Conservation (phyloP, 2,329 filamentous ascomycete species). For the Ophiostoma quercus region DNA sequence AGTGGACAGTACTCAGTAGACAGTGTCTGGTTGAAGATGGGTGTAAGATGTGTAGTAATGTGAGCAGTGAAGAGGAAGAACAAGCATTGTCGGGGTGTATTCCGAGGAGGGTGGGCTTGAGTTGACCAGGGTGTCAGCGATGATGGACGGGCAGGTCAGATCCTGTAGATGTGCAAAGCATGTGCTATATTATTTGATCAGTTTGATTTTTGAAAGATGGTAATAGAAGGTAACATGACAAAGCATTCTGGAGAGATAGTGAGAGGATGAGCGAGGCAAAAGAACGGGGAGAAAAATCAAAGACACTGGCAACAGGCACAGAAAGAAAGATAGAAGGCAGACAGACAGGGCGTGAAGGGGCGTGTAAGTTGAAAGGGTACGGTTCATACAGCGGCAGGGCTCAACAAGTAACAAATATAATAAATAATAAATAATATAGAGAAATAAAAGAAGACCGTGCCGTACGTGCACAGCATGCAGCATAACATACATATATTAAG, state of each 20-base stretch:
- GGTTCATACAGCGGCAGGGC: not conserved
- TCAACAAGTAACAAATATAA: not conserved
- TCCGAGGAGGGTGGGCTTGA: not conserved
- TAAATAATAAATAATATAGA: not conserved
- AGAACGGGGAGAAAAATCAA: not conserved
- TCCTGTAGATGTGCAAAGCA: not conserved
- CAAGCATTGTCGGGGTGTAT: conserved; percentile 13
- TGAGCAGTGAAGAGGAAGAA: conserved; percentile 9
- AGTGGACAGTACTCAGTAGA: not conserved
- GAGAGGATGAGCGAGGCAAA: not conserved
- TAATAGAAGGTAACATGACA: not conserved
- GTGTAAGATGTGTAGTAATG: not conserved
- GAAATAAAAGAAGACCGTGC: conserved; percentile 14
- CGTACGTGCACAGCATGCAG: conserved; percentile 19
- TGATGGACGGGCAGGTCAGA: not conserved
- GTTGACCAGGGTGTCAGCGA: not conserved
- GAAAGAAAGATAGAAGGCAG: not conserved
- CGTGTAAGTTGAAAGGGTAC: not conserved
- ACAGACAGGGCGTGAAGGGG: not conserved
- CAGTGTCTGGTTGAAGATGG: not conserved
- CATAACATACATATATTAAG: conserved; percentile 7
- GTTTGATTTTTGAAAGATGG: not conserved
- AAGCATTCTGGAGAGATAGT: not conserved
- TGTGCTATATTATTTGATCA: not conserved
- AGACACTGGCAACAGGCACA: not conserved